Percentiles rank a stretch among this genome's conserved stretches.
phyloP scores from a whole-genome alignment of 768 basidiomycete genomes.

The Russula virescens region DNA sequence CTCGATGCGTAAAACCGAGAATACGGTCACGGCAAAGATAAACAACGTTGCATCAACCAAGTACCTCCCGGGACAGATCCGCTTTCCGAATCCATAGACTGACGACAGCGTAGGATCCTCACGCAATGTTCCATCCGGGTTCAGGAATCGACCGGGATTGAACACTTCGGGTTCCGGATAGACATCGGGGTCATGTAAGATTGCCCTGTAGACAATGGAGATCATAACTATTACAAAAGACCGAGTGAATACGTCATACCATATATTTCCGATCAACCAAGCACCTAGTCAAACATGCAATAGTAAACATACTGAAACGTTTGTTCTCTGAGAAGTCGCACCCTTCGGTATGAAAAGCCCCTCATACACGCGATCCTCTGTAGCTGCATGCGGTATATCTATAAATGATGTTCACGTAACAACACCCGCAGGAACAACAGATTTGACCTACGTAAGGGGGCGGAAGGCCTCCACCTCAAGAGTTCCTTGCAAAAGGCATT shows the following conservation, averaged over 20 bases:
- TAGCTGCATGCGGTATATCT: background rate
- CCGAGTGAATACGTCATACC: background rate
- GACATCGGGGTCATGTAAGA: background rate
- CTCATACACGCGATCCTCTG: background rate
- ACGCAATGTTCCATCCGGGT: background rate
- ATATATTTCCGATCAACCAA: background rate
- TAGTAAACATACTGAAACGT: background rate
- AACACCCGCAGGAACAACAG: background rate
- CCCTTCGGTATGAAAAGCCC: background rate
- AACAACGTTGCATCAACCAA: background rate
- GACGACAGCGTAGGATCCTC: background rate
- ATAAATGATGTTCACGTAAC: background rate
- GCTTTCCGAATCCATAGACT: background rate
- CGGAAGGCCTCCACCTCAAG: background rate
- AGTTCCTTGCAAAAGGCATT: background rate
- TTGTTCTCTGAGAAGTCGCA: background rate
- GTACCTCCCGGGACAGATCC: background rate
- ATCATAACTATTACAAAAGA: background rate
- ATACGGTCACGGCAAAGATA: background rate
- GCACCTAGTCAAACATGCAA: background rate
- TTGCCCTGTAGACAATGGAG: background rate
- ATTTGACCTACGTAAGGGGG: slow-evolving; percentile 10
- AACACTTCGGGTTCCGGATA: slow-evolving; percentile 1
- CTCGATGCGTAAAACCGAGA: background rate
- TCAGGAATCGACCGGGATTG: background rate